A percentile compares a stretch with the other conserved stretches of the same genome.
These are phyloP conservation scores for Psilocybe subaeruginosa DNA, from an alignment of 768 basidiomycete species.

Conservation along the genomic window DNA sequence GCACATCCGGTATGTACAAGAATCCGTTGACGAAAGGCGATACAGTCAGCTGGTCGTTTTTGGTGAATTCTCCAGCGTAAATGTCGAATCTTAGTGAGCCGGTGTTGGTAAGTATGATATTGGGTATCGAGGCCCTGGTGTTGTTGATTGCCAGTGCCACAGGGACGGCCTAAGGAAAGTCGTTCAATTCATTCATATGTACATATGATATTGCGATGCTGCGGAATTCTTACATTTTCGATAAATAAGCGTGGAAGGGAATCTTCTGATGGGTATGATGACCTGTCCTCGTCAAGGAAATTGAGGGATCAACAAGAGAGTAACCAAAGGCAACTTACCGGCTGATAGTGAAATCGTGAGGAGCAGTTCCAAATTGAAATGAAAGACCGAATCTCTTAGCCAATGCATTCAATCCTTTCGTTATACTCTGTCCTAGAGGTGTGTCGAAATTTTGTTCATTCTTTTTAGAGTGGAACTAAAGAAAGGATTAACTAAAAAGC, in stretches of 20 bases:
- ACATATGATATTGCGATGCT: neutral
- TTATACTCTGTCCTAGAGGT: conserved; percentile 50
- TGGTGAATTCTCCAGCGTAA: conserved; percentile 71
- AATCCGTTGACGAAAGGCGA: conserved; percentile 72
- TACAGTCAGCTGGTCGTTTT: conserved; percentile 79
- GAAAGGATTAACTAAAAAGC: conserved; percentile 3
- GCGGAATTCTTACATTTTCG: conserved; percentile 36
- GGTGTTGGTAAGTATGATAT: conserved; percentile 66
- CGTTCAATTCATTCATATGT: neutral
- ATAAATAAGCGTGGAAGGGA: conserved; percentile 65
- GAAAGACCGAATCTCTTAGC: conserved; percentile 63
- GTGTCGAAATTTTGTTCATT: conserved; percentile 69
- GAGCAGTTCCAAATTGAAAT: conserved; percentile 69
- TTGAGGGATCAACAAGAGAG: neutral
- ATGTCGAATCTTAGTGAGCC: conserved; percentile 70
- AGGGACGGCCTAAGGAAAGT: conserved; percentile 47
- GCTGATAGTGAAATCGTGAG: conserved; percentile 71
- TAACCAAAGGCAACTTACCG: conserved; percentile 42
- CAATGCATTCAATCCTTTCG: conserved; percentile 54
- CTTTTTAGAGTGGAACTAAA: conserved; percentile 65
- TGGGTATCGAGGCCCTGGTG: conserved; percentile 58
- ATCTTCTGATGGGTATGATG: conserved; percentile 62
- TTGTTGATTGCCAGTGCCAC: conserved; percentile 65
- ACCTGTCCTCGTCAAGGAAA: conserved; percentile 35
- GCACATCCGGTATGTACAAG: conserved; percentile 60